phyloP scores from a whole-genome alignment of 2,329 filamentous ascomycete genomes.

The Ceratocystis ficicola region DNA sequence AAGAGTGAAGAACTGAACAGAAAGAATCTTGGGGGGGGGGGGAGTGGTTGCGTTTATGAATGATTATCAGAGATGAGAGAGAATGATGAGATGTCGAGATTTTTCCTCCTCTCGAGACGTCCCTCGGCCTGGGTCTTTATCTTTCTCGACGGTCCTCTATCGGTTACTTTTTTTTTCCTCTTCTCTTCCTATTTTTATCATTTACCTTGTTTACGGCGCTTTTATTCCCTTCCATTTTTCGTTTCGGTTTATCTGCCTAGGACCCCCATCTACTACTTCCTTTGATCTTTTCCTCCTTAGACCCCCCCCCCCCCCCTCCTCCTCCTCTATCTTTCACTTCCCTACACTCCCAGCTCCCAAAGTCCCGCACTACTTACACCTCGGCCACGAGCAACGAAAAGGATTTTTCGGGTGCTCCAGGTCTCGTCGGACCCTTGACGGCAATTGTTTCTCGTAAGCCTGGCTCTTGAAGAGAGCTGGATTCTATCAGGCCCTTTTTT shows the following conservation, averaged over 20 bases:
- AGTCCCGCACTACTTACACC: background rate
- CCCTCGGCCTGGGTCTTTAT: background rate
- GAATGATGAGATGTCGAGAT: background rate
- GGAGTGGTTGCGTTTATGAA: background rate
- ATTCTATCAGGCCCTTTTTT: background rate
- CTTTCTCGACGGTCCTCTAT: background rate
- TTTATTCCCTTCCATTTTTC: slow-evolving; percentile 7
- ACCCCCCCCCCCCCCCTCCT: background rate
- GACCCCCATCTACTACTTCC: slow-evolving; percentile 3
- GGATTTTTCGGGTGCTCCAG: slow-evolving; percentile 11
- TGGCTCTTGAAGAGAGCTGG: background rate
- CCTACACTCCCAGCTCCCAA: background rate
- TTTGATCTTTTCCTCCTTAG: background rate
- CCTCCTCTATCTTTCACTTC: too few relatives aligned
- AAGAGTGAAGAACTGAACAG: background rate
- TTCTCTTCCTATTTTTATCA: background rate
- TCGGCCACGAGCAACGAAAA: background rate
- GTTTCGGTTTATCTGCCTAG: slow-evolving; percentile 6
- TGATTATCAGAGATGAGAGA: background rate
- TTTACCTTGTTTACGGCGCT: slow-evolving; percentile 8
- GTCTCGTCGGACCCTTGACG: background rate
- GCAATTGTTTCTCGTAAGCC: background rate
- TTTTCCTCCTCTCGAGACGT: background rate
- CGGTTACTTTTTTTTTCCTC: background rate
- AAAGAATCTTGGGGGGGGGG: background rate